Evolutionary conservation across 345 rosid genomes (phyloP), one percentile per base, ranked within the genome.

Genomic region (Melaleuca quinquenervia): DNA sequence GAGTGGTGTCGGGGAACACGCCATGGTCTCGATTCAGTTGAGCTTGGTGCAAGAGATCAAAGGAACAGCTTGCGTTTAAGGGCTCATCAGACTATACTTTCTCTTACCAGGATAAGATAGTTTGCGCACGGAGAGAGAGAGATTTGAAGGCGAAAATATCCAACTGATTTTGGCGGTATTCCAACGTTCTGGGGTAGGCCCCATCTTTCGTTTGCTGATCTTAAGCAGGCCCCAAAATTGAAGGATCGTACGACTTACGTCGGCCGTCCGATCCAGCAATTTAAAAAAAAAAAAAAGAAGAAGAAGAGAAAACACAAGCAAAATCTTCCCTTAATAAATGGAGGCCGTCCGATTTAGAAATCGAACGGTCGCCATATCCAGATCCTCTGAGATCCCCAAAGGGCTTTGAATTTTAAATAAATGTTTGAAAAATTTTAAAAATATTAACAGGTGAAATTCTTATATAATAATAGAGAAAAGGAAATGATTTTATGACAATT

Each of bases 1-100:
- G 83, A 96, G 83, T 86, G 94, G 87, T 87, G 91, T 76, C 53
- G 91, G 91, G 50, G 91, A 88, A 86, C 86, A 87, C 54, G 96
- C 90, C 98, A 96, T 96, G 54, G 89, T 84, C 78, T 70, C 2
- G 48, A 70, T 32, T 70, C 48, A 8, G 48, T 32, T 70, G 45
- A 70, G 78, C 22, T 32, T 32, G 45, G 78, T 32, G 78, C 78
- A 32, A 32, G 36, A 32, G 78, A 32, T 70, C 48, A 1, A 32
- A 70, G 45, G 78, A 70, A 18, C 78, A 32, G 78, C 24, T 9
- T 18, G 7, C 78, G 48, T 32, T 70, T 16, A 29, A 29, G 75
- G 16, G 78, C 78, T 70, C 78, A 70, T 70, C 78, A 32, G 48
- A 20, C 78, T 32, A 32, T 18, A 70, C 45, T 16, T 12, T 64